phyloP scores from a whole-genome alignment of 129 eudicot species.

The Dittrichia graveolens region DNA sequence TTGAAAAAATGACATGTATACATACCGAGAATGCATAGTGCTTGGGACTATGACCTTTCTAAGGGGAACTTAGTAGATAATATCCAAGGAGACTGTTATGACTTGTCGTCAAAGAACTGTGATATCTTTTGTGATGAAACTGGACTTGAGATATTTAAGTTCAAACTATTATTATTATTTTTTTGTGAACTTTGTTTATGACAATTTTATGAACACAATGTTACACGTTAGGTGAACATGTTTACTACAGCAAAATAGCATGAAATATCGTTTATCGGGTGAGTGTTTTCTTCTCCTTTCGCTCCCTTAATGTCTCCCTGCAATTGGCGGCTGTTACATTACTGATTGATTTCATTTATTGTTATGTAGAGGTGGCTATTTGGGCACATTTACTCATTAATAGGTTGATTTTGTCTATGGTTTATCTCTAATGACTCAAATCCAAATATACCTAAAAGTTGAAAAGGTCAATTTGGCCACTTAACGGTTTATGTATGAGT shows the following conservation, averaged over 20 bases:
- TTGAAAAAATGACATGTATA: constrained; percentile 84
- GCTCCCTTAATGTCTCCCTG: neutral
- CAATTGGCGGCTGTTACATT: neutral
- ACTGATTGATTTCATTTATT: neutral
- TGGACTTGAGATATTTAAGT: neutral
- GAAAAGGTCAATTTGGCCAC: no score
- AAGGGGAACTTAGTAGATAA: constrained; percentile 84
- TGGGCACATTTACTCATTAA: neutral
- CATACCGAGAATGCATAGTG: constrained; percentile 68
- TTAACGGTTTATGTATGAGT: no score
- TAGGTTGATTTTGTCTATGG: neutral
- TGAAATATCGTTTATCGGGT: constrained; percentile 85
- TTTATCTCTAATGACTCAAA: neutral
- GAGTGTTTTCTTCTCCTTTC: constrained; percentile 22
- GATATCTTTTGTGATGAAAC: constrained; percentile 84
- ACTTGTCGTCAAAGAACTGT: constrained; percentile 81
- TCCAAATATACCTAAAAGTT: neutral
- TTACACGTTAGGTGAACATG: constrained; percentile 93
- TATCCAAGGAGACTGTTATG: constrained; percentile 92
- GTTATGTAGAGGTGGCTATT: neutral
- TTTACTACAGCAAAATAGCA: constrained; percentile 93
- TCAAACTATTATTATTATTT: neutral
- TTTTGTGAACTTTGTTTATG: neutral
- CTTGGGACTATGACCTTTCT: constrained; percentile 68
- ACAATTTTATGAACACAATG: neutral